phyloP scores from a whole-genome alignment of 2,329 filamentous ascomycete species.

The Colletotrichum plurivorum region DNA sequence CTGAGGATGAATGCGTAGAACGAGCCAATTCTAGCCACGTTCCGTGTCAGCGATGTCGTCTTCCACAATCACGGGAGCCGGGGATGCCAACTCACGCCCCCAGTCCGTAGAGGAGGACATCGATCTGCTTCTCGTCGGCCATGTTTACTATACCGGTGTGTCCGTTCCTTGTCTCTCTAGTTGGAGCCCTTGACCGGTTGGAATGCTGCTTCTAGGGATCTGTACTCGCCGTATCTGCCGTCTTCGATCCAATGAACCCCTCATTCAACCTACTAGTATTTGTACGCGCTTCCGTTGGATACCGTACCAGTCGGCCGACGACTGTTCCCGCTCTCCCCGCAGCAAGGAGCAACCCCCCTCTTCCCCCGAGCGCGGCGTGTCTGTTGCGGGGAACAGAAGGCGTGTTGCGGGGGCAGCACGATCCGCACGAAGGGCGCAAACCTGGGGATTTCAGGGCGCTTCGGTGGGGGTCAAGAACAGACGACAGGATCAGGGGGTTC shows the following conservation, averaged over 20 bases:
- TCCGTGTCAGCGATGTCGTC: background rate
- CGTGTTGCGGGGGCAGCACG: no score
- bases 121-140: conserved; percentile 41
- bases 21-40: conserved; percentile 63
- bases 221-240: background rate
- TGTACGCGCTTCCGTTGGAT: conserved; percentile 2
- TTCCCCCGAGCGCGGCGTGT: conserved; percentile 2
- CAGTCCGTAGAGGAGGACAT: conserved; percentile 65
- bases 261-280: conserved; percentile 17
- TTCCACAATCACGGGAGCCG: background rate
- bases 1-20: conserved; percentile 70
- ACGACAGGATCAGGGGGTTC: background rate
- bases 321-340: background rate
- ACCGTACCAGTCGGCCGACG: background rate
- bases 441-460: background rate
- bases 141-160: conserved; percentile 16
- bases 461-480: conserved; percentile 9
- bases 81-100: conserved; percentile 61
- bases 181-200: background rate
- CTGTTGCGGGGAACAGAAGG: conserved; percentile 5
- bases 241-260: background rate
- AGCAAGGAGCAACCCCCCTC: background rate
- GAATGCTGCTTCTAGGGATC: background rate
- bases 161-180: background rate
- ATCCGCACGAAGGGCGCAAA: no score